phyloP scores from a whole-genome alignment of 208 protist genomes.

The Trypanosoma congolense region DNA sequence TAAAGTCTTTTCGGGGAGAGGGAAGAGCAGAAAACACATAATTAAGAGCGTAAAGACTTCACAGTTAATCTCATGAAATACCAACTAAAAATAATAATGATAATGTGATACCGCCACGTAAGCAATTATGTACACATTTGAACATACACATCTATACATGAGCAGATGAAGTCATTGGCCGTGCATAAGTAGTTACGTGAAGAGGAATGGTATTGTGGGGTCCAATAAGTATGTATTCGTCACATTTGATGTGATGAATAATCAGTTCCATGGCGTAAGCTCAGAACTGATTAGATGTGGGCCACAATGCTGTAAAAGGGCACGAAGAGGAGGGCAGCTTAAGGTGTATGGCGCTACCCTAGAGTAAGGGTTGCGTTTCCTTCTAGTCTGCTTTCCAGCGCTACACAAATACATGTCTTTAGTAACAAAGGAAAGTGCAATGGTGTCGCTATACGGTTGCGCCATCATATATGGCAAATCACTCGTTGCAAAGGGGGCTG shows the following conservation, averaged over 20 bases:
- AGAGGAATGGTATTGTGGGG: no score
- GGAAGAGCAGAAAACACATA: no score
- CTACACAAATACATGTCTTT: slow-evolving; percentile 30
- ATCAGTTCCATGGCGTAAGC: slow-evolving; percentile 19
- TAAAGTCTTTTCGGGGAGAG: no score
- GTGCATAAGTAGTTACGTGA: no score
- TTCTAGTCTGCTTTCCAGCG: slow-evolving; percentile 8
- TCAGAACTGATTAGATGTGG: slow-evolving; percentile 15
- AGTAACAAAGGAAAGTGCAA: slow-evolving; percentile 14
- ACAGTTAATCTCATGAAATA: no score
- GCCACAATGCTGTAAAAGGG: slow-evolving; percentile 21
- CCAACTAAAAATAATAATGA: no score
- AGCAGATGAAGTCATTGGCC: no score
- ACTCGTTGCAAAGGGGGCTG: slow-evolving; percentile 5
- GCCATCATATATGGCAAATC: slow-evolving; percentile 15
- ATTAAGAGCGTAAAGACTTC: no score
- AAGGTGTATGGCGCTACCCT: slow-evolving; percentile 17
- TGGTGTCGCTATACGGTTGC: slow-evolving; percentile 15
- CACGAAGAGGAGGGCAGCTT: slow-evolving; percentile 20
- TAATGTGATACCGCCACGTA: no score
- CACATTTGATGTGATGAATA: background rate
- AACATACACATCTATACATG: no score
- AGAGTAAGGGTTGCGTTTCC: slow-evolving; percentile 19
- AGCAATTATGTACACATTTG: no score
- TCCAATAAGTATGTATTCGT: background rate